Evolutionary conservation across 2,329 filamentous ascomycete genomes (phyloP).

Genomic region (Aspergillus japonicus): DNA sequence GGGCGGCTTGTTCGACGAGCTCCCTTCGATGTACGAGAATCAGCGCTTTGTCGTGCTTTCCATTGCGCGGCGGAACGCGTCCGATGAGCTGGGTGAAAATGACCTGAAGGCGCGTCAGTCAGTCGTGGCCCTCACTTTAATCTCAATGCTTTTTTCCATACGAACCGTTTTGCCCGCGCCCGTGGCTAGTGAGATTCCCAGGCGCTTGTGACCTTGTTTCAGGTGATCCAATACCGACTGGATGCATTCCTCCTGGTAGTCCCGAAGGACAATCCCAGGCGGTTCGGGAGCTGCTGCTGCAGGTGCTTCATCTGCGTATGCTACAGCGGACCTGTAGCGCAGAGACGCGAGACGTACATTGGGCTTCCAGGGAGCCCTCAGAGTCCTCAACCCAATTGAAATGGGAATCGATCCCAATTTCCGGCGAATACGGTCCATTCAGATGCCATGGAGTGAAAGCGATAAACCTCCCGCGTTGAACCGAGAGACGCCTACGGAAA

Average conservation of each 20-base stretch:
- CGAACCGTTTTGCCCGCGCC: slow-evolving; percentile 83
- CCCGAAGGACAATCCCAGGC: slow-evolving; percentile 62
- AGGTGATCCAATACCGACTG: slow-evolving; percentile 72
- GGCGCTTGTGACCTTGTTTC: slow-evolving; percentile 68
- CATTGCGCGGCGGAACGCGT: slow-evolving; percentile 60
- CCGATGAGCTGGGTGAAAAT: slow-evolving; percentile 96
- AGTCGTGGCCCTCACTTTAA: background rate
- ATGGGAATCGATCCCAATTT: slow-evolving; percentile 24
- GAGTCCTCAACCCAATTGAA: slow-evolving; percentile 14
- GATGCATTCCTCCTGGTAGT: slow-evolving; percentile 92
- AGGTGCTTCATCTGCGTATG: slow-evolving; percentile 7
- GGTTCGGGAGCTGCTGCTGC: slow-evolving; percentile 14
- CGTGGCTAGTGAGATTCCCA: slow-evolving; percentile 83
- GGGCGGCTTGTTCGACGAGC: slow-evolving; percentile 88
- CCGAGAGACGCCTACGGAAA: background rate
- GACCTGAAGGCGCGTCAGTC: slow-evolving; percentile 54
- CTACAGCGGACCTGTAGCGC: slow-evolving; percentile 26
- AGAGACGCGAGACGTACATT: slow-evolving; percentile 19
- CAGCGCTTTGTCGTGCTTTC: slow-evolving; percentile 70
- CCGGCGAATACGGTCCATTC: slow-evolving; percentile 33
- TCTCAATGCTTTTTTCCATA: slow-evolving; percentile 1
- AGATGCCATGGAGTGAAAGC: slow-evolving; percentile 14
- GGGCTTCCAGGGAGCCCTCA: slow-evolving; percentile 20
- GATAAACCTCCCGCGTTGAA: background rate
- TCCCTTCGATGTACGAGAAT: slow-evolving; percentile 91